Base-by-base conservation (phyloP, 257 asterid species). In the Paraleonurus japonicus region DNA sequence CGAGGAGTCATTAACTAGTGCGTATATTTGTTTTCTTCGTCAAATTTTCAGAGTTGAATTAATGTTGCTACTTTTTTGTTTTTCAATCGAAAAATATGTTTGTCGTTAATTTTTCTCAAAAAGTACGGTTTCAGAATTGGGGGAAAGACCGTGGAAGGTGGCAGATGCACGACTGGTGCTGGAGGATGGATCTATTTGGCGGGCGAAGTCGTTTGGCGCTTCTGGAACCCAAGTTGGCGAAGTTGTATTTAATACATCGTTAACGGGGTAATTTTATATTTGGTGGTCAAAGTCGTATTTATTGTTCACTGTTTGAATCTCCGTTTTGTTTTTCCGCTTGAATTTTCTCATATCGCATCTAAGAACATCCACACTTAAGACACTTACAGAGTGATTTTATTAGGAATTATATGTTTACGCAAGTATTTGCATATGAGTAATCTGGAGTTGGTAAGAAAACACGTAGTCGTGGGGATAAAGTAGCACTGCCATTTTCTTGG, bases 171-270 rank as follows among this genome's bases (percentile, higher is more conserved):
- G 99, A 75, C 81, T 94, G 75, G 99, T 85, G 78, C 89, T 94
- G 51, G 96, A 89, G 71, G 99, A 94, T 67, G 99, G 99, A 64
- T 91, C 99, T 5, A 77, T 94, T 19, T 91, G 98, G 98, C 85
- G 55, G 71, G 99, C 99, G 0, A 94, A 86, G 83, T 94, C 99
- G 12, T 94, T 94, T 64, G 99, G 98, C 73, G 99, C 98, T 65
- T 77, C 94, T 33, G 99, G 98, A 69, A 94, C 99, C 65, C 99
- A 91, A 88, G 89, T 94, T 80, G 99, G 96, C 47, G 99, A 94
- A 87, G 99, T 94, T 50, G 99, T 94, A 74, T 94, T 94, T 24
- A 94, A 94, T 68, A 94, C 99, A 17, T 91, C 98, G 9, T 80
- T 94, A 73, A 89, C 98, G 1, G 99, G 99, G 99, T 93, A 72